Conservation (phyloP, 495 filamentous ascomycete genomes). For the Mytilinidion resinicola region DNA sequence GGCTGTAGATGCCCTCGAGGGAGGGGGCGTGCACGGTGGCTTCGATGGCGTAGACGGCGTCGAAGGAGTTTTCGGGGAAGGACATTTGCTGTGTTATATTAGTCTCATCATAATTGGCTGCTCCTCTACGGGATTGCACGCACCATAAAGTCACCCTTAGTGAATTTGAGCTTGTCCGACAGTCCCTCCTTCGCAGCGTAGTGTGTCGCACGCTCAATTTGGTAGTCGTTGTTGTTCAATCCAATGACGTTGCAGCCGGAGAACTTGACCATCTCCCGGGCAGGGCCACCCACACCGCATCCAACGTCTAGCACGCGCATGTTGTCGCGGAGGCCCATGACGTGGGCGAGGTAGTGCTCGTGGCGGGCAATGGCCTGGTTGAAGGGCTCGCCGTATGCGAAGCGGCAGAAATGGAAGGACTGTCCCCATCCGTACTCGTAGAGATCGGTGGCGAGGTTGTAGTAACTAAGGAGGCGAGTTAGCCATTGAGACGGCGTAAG, state of each 20-base stretch:
- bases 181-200: slow-evolving; percentile 81
- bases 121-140: slow-evolving; percentile 13
- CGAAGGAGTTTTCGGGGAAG: slow-evolving; percentile 86
- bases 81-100: slow-evolving; percentile 69
- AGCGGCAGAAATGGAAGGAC: slow-evolving; percentile 97
- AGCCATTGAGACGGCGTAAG: background rate
- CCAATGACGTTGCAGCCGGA: slow-evolving; percentile 83
- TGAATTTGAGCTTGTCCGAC: slow-evolving; percentile 73
- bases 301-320: slow-evolving; percentile 96
- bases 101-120: slow-evolving; percentile 3
- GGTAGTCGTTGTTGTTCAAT: slow-evolving; percentile 99
- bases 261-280: slow-evolving; percentile 94
- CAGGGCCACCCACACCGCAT: slow-evolving; percentile 96
- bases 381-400: slow-evolving; percentile 82
- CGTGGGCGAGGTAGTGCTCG: slow-evolving; percentile 93
- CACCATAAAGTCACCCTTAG: slow-evolving; percentile 98
- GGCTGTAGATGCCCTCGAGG: slow-evolving; percentile 87
- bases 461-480: slow-evolving; percentile 59
- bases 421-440: slow-evolving; percentile 97
- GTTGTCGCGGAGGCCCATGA: slow-evolving; percentile 75
- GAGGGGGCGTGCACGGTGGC: slow-evolving; percentile 93
- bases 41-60: slow-evolving; percentile 97
- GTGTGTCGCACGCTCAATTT: slow-evolving; percentile 86
- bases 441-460: slow-evolving; percentile 94
- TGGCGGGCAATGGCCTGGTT: slow-evolving; percentile 91